Percentiles rank a stretch among this genome's conserved stretches.
Evolutionary conservation across 2,329 filamentous ascomycete species (phyloP).

Genomic region (Colletotrichum viniferum): DNA sequence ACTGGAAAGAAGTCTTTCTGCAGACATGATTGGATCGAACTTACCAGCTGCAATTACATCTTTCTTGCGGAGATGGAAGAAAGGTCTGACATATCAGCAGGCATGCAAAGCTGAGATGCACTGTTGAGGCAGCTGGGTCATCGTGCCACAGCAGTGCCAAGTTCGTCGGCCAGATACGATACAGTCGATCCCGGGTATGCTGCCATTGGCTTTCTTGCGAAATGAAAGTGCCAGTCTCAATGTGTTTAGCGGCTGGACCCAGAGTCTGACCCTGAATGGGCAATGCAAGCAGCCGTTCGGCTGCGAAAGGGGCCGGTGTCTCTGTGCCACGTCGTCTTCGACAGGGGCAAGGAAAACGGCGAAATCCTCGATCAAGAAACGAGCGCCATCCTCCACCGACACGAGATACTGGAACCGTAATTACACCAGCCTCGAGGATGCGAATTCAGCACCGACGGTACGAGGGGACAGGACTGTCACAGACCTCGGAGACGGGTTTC

Average conservation of each 20-base stretch:
- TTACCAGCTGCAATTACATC: background rate
- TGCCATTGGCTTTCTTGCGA: background rate
- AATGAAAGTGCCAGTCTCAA: background rate
- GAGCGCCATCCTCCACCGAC: background rate
- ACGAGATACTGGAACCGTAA: background rate
- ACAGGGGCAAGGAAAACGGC: background rate
- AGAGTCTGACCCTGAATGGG: background rate
- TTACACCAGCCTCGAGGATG: background rate
- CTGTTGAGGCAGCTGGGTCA: background rate
- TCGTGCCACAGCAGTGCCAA: background rate
- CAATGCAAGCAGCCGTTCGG: background rate
- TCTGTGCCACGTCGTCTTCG: background rate
- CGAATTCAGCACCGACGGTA: background rate
- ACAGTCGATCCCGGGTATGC: background rate
- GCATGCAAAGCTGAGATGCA: background rate
- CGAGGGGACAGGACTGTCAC: background rate
- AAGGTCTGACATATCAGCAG: background rate
- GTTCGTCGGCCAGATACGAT: background rate
- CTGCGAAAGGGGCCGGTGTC: background rate
- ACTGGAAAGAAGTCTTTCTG: background rate
- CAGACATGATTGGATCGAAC: background rate
- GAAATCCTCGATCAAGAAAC: background rate
- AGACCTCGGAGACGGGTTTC: background rate
- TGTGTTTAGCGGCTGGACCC: background rate
- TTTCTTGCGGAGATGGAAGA: background rate